Conservation (phyloP, 495 filamentous ascomycete species). For the Rostrohypoxylon terebratum region DNA sequence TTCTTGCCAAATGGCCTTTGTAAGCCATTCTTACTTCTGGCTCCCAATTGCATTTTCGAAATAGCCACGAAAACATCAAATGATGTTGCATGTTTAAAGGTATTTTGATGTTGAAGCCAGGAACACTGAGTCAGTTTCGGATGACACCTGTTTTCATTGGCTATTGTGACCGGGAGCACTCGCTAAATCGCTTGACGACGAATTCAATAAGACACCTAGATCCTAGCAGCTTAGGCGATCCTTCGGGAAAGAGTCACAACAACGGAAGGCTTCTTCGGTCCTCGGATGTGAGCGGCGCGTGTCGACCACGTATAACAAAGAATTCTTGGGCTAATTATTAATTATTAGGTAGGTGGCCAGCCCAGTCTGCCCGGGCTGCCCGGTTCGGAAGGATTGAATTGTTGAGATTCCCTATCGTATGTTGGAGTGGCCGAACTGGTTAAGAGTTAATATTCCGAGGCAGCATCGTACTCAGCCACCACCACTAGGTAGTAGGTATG, state of each 20-base stretch:
- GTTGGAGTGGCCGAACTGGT: slow-evolving; percentile 2
- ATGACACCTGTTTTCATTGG: slow-evolving; percentile 3
- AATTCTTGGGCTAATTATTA: not conserved
- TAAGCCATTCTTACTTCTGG: not conserved
- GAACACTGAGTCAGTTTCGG: not conserved
- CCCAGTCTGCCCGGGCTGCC: too few species aligned
- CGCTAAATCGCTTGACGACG: not conserved
- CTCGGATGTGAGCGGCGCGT: not conserved
- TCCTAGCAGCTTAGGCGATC: not conserved
- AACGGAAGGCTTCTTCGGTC: not conserved
- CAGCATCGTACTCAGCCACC: slow-evolving; percentile 1
- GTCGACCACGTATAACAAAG: not conserved
- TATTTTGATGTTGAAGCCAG: not conserved
- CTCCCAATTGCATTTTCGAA: not conserved
- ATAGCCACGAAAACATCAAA: not conserved
- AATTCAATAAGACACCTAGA: not conserved
- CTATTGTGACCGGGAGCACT: not conserved
- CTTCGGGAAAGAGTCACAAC: slow-evolving; percentile 6
- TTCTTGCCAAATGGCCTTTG: too few species aligned
- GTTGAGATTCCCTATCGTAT: slow-evolving; percentile 12
- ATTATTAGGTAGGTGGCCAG: too few species aligned
- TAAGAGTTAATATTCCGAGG: slow-evolving; percentile 1
- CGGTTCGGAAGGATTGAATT: not conserved
- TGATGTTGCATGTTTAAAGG: not conserved
- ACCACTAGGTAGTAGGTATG: too few species aligned